Percentiles rank a stretch among this genome's conserved stretches.
These are phyloP conservation scores for Pulicaria dysenterica DNA, from an alignment of 129 eudicot genomes.

Conservation along the genomic window DNA sequence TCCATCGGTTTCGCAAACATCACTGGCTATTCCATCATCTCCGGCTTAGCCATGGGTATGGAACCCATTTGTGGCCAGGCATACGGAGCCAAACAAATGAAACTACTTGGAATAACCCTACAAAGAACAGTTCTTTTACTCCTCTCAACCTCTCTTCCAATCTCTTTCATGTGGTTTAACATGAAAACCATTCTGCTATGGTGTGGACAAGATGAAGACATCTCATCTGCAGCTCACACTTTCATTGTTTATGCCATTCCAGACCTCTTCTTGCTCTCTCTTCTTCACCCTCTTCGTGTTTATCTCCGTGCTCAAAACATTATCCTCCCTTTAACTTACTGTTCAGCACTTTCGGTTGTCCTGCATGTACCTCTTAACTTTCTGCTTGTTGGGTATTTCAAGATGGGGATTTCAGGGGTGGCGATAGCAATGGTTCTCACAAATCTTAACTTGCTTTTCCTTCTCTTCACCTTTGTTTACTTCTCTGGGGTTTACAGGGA, in stretches of 20 bases:
- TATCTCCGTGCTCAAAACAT: constrained; percentile 62
- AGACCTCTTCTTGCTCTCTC: constrained; percentile 52
- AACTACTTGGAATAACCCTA: constrained; percentile 57
- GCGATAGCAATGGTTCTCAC: constrained; percentile 49
- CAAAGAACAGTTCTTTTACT: constrained; percentile 61
- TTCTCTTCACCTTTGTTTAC: constrained; percentile 31
- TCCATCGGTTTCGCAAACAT: constrained; percentile 75
- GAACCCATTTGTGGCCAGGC: constrained; percentile 84
- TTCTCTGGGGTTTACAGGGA: constrained; percentile 39
- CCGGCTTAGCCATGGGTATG: constrained; percentile 83
- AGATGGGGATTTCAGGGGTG: constrained; percentile 63
- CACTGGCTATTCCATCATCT: constrained; percentile 75
- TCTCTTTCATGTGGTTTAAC: constrained; percentile 69
- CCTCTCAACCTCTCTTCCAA: constrained; percentile 52
- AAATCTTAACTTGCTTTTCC: constrained; percentile 40
- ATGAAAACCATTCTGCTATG: constrained; percentile 48
- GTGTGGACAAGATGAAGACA: constrained; percentile 58
- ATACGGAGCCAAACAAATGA: constrained; percentile 66
- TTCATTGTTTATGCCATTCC: constrained; percentile 61
- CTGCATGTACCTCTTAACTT: constrained; percentile 60
- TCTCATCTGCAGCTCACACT: constrained; percentile 50
- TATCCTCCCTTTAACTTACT: constrained; percentile 48
- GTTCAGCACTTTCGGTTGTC: constrained; percentile 51
- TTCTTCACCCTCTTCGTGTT: constrained; percentile 63
- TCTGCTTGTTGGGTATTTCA: constrained; percentile 35